Evolutionary conservation across 2,329 filamentous ascomycete species (phyloP).

Genomic region (Spiromastix sp.): DNA sequence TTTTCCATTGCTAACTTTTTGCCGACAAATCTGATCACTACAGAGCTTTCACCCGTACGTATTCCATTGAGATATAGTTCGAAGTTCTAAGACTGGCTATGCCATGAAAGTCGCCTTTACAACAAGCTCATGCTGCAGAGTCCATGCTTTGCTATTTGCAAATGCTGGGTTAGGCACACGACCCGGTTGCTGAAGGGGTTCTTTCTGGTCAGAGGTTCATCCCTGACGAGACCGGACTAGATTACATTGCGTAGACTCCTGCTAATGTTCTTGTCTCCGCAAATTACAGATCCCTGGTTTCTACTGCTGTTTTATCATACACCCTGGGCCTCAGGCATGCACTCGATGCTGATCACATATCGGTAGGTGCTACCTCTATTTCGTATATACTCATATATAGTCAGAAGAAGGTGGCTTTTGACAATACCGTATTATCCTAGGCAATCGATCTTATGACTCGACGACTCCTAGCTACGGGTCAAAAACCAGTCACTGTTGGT

Average conservation of each 20-base stretch:
- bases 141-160: no score
- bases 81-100: no score
- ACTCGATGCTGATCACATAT: slow-evolving; percentile 92
- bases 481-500: slow-evolving; percentile 80
- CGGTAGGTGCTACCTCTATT: slow-evolving; percentile 26
- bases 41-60: not conserved
- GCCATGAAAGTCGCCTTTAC: no score
- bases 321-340: slow-evolving; percentile 85
- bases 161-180: no score
- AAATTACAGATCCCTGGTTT: slow-evolving; percentile 49
- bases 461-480: slow-evolving; percentile 72
- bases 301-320: slow-evolving; percentile 75
- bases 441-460: slow-evolving; percentile 95
- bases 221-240: no score
- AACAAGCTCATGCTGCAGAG: no score
- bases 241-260: no score
- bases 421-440: no score
- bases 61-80: not conserved
- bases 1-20: not conserved
- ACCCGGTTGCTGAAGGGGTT: no score
- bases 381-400: not conserved
- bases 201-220: no score
- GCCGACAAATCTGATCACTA: not conserved
- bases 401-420: no score
- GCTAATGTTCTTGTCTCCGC: not conserved